A percentile compares a stretch with the other conserved stretches of the same genome.
phyloP scores from a whole-genome alignment of 2,329 filamentous ascomycete genomes.

The Pseudofabraea citricarpa region DNA sequence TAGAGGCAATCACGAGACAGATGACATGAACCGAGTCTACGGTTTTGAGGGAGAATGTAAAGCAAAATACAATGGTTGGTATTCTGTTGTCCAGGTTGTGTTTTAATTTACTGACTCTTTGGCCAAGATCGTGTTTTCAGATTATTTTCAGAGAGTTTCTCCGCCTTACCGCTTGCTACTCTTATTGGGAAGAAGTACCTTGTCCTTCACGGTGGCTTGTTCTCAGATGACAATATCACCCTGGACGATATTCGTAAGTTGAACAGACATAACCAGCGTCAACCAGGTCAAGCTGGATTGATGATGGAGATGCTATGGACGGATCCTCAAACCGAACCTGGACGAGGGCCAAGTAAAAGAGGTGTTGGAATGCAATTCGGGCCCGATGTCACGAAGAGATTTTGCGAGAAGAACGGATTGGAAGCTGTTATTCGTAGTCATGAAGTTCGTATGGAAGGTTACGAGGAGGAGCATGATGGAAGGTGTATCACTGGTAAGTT shows the following conservation, averaged over 20 bases:
- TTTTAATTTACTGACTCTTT: not conserved
- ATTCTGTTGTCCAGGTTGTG: slow-evolving; percentile 12
- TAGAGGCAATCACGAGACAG: slow-evolving; percentile 96
- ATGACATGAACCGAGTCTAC: slow-evolving; percentile 98
- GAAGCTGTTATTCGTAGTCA: slow-evolving; percentile 95
- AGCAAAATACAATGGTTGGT: slow-evolving; percentile 88
- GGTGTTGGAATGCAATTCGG: slow-evolving; percentile 96
- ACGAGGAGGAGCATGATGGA: slow-evolving; percentile 94
- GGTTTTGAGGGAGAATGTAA: slow-evolving; percentile 98
- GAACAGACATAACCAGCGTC: slow-evolving; percentile 83
- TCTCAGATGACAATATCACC: slow-evolving; percentile 90
- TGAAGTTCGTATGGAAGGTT: slow-evolving; percentile 98
- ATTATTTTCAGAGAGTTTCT: slow-evolving; percentile 97
- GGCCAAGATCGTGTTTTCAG: slow-evolving; percentile 70
- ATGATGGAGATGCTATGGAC: slow-evolving; percentile 99
- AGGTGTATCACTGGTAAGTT: slow-evolving; percentile 82
- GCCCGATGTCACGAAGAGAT: slow-evolving; percentile 90
- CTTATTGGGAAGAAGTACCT: slow-evolving; percentile 88
- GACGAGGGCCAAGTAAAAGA: slow-evolving; percentile 90
- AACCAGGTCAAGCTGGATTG: slow-evolving; percentile 86
- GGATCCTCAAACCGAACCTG: slow-evolving; percentile 81
- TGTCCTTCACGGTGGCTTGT: slow-evolving; percentile 88
- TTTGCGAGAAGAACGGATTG: slow-evolving; percentile 93
- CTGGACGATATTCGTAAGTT: slow-evolving; percentile 92
- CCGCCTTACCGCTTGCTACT: slow-evolving; percentile 85